Percentiles rank a stretch among this genome's conserved stretches.
phyloP scores from a whole-genome alignment of 805 yeast genomes.

The Myxozyma udenii region DNA sequence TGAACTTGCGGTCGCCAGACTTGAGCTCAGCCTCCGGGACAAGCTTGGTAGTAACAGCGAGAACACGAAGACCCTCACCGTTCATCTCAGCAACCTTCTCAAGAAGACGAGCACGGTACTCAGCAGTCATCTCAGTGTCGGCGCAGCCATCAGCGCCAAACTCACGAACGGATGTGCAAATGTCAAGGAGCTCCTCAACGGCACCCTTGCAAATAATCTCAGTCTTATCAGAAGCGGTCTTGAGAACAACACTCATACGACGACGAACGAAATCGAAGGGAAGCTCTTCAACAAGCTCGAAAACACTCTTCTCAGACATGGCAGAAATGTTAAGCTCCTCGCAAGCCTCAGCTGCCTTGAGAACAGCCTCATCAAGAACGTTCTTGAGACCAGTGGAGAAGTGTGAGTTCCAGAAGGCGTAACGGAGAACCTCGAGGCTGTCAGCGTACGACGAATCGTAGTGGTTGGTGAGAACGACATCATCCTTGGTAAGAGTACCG shows the following conservation, averaged over 20 bases:
- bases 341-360: conserved; percentile 19
- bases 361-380: conserved; percentile 25
- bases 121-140: conserved; percentile 12
- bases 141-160: conserved; percentile 3
- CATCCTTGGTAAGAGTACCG: conserved; percentile 46
- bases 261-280: conserved; percentile 30
- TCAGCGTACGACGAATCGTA: conserved; percentile 17
- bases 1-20: conserved; percentile 18
- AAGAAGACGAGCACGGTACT: conserved; percentile 1
- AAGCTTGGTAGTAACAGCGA: conserved; percentile 21
- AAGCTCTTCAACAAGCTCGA: conserved; percentile 22
- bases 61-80: conserved; percentile 27
- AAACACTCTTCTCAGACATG: conserved; percentile 16
- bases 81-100: conserved; percentile 22
- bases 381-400: conserved; percentile 27
- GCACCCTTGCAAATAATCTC: conserved; percentile 30
- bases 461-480: conserved; percentile 26
- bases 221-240: conserved; percentile 8
- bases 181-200: conserved; percentile 27
- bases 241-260: conserved; percentile 25
- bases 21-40: conserved; percentile 22
- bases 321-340: conserved; percentile 5
- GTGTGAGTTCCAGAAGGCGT: conserved; percentile 25
- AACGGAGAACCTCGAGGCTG: conserved; percentile 19
- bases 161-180: conserved; percentile 20